phyloP scores from a whole-genome alignment of 768 basidiomycete species.

The Boletus insuetus region DNA sequence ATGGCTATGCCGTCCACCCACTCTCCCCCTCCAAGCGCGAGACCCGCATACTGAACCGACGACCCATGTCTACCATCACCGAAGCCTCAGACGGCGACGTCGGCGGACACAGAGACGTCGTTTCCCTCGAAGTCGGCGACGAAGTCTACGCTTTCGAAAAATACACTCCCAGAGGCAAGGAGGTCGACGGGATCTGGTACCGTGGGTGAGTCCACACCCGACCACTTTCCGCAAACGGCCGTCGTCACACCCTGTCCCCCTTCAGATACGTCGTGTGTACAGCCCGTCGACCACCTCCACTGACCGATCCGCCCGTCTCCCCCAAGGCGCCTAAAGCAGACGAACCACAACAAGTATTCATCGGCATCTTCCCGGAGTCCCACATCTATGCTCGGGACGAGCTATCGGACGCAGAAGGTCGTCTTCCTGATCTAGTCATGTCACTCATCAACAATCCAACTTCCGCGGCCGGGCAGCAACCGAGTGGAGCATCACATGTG shows the following conservation, averaged over 20 bases:
- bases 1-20: constrained; percentile 88
- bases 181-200: constrained; percentile 85
- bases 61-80: constrained; percentile 41
- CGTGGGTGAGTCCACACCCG: constrained; percentile 67
- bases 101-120: constrained; percentile 67
- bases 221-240: not conserved
- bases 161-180: constrained; percentile 70
- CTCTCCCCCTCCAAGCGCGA: constrained; percentile 74
- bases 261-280: constrained; percentile 84
- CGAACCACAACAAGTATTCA: constrained; percentile 84
- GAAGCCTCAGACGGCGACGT: constrained; percentile 58
- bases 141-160: constrained; percentile 97
- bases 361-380: constrained; percentile 91
- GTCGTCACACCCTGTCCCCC: not conserved
- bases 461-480: constrained; percentile 30
- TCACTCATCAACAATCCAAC: constrained; percentile 42
- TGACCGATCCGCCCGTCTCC: constrained; percentile 54
- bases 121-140: constrained; percentile 90
- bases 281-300: constrained; percentile 62
- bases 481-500: constrained; percentile 36
- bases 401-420: constrained; percentile 83
- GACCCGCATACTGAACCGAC: constrained; percentile 53
- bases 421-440: constrained; percentile 71
- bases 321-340: constrained; percentile 56
- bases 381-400: constrained; percentile 87